These are phyloP conservation scores for Atalantia buxifolia DNA, from an alignment of 345 rosid species.

Conservation along the genomic window DNA sequence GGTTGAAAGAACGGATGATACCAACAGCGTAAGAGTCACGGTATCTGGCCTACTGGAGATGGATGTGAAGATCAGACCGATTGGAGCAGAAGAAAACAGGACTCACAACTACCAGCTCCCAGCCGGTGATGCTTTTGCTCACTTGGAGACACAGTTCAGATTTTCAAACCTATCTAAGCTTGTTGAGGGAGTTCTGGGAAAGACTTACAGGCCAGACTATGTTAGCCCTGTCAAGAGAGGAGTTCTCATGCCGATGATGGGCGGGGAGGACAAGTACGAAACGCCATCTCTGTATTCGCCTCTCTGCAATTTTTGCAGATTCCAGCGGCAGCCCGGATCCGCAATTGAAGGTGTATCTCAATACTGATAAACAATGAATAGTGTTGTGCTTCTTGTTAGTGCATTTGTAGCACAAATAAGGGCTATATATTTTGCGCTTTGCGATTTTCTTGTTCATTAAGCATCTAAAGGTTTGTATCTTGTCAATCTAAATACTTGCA, in stretches of 20 bases:
- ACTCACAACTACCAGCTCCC: constrained; percentile 76
- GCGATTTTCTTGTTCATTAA: not conserved
- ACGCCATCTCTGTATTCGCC: constrained; percentile 70
- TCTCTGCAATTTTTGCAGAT: constrained; percentile 60
- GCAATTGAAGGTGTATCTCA: constrained; percentile 1
- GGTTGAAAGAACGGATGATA: constrained; percentile 63
- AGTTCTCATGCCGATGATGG: constrained; percentile 79
- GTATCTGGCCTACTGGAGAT: constrained; percentile 53
- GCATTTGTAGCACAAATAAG: constrained; percentile 3
- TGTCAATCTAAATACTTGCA: not conserved
- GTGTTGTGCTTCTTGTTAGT: not conserved
- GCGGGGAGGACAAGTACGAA: constrained; percentile 77
- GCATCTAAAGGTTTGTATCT: not conserved
- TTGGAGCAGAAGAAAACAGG: constrained; percentile 59
- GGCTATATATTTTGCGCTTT: not conserved
- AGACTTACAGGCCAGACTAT: constrained; percentile 63
- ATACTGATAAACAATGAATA: not conserved
- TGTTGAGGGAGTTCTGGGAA: constrained; percentile 79
- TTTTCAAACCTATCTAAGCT: constrained; percentile 48
- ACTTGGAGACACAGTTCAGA: constrained; percentile 76
- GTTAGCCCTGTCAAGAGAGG: constrained; percentile 68
- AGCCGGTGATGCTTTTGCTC: constrained; percentile 59
- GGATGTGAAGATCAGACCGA: constrained; percentile 53
- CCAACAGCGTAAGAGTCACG: constrained; percentile 44
- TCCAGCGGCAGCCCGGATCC: constrained; percentile 37